Percentiles rank a stretch among this genome's conserved stretches.
These are phyloP conservation scores for Apiospora pterosperma DNA, from an alignment of 2,329 filamentous ascomycete genomes.

Conservation along the genomic window DNA sequence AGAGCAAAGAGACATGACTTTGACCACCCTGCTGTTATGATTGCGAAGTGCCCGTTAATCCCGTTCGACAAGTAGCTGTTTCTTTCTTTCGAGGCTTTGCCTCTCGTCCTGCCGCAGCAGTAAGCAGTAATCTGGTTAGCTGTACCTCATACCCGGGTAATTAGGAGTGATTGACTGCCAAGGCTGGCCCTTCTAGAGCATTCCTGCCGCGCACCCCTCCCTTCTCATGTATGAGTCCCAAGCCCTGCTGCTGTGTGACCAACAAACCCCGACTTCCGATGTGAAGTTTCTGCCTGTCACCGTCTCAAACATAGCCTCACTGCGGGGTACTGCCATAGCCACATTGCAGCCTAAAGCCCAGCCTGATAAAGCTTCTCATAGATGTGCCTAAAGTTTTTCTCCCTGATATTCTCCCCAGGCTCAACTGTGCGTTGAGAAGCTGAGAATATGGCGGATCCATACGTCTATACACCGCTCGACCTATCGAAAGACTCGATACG, in stretches of 20 bases:
- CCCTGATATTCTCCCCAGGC: background rate
- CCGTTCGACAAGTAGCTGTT: too few relatives aligned
- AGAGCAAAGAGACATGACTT: background rate
- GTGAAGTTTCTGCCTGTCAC: fast-evolving
- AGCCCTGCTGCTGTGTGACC: background rate
- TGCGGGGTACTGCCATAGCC: background rate
- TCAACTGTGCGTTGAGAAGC: background rate
- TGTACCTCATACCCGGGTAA: too few relatives aligned
- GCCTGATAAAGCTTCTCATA: background rate
- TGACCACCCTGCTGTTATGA: too few relatives aligned
- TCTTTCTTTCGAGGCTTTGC: too few relatives aligned
- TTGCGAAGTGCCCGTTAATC: too few relatives aligned
- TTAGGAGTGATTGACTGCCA: too few relatives aligned
- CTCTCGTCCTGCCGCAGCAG: too few relatives aligned
- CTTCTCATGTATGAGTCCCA: too few relatives aligned
- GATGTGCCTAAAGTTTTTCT: background rate
- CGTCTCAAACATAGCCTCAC: too few relatives aligned
- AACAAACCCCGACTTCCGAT: background rate
- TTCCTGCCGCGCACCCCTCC: too few relatives aligned
- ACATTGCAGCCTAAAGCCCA: background rate
- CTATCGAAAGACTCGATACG: background rate
- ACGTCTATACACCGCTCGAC: background rate
- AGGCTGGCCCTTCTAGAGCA: too few relatives aligned
- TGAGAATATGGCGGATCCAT: background rate
- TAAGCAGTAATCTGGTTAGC: too few relatives aligned